Evolutionary conservation across 352 stramenopile genomes (phyloP).

Genomic region (Phytopythium vexans): DNA sequence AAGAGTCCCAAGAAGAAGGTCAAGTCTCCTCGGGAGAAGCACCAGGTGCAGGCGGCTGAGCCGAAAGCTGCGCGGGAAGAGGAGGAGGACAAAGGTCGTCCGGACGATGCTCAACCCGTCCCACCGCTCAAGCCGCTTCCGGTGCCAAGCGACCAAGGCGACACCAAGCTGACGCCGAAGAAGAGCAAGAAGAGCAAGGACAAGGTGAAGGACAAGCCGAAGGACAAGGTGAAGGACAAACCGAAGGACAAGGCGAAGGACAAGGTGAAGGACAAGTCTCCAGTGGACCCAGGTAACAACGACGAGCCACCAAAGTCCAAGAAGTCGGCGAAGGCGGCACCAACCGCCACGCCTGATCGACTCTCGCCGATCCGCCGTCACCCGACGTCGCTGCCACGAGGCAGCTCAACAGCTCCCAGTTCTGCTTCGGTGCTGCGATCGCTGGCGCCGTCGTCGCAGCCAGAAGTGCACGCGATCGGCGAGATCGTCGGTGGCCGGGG

Average conservation of each 20-base stretch:
- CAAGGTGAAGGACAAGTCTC: neutral
- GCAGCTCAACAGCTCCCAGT: neutral
- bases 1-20: too few relatives aligned
- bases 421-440: neutral
- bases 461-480: constrained; percentile 68
- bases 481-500: constrained; percentile 58
- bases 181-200: neutral
- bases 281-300: neutral
- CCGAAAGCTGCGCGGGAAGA: too few relatives aligned
- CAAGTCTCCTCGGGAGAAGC: too few relatives aligned
- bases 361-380: constrained; percentile 1
- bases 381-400: neutral
- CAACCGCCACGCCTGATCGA: neutral
- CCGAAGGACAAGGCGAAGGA: constrained; percentile 11
- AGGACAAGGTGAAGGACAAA: constrained; percentile 12
- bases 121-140: too few relatives aligned
- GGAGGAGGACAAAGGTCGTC: too few relatives aligned
- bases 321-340: neutral
- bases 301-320: neutral
- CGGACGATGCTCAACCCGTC: too few relatives aligned
- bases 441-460: constrained; percentile 21
- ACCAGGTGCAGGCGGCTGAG: too few relatives aligned
- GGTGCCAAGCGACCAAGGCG: too few relatives aligned
- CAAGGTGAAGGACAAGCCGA: constrained; percentile 5
- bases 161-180: neutral